Evolutionary conservation across 1,284 basidiomycete species (phyloP).

Genomic region (Fistulina hepatica): DNA sequence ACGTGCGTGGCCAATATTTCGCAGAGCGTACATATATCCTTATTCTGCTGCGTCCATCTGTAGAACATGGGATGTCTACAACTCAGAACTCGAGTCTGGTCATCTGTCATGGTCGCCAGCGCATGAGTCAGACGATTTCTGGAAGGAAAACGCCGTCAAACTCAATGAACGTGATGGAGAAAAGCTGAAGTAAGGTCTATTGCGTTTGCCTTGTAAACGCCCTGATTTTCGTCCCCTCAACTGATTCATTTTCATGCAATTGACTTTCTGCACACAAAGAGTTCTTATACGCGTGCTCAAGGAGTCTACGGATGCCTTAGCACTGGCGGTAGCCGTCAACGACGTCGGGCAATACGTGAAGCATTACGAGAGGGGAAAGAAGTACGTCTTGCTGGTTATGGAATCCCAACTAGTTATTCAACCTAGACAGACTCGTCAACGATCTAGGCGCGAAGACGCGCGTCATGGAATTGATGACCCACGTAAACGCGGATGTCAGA

Average conservation of each 20-base stretch:
- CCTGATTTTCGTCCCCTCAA: not conserved
- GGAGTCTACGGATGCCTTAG: slow-evolving; percentile 60
- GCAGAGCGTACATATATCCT: too few relatives aligned
- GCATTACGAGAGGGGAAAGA: slow-evolving; percentile 83
- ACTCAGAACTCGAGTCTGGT: slow-evolving; percentile 82
- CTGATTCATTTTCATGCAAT: slow-evolving; percentile 1
- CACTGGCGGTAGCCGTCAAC: slow-evolving; percentile 82
- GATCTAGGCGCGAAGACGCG: slow-evolving; percentile 82
- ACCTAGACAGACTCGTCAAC: slow-evolving; percentile 51
- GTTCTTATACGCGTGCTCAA: slow-evolving; percentile 62
- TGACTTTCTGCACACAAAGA: slow-evolving; percentile 31
- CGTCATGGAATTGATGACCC: slow-evolving; percentile 92
- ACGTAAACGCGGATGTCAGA: slow-evolving; percentile 80
- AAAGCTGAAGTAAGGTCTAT: slow-evolving; percentile 56
- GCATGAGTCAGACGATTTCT: slow-evolving; percentile 94
- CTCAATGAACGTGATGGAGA: slow-evolving; percentile 75
- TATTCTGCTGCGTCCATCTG: slow-evolving; percentile 2
- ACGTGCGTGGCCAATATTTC: slow-evolving; percentile 45
- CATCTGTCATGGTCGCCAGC: slow-evolving; percentile 92
- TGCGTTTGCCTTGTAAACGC: too few relatives aligned
- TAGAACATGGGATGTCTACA: slow-evolving; percentile 94
- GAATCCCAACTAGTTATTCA: not conserved
- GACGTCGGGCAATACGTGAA: slow-evolving; percentile 93
- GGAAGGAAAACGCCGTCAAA: slow-evolving; percentile 88
- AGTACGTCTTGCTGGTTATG: slow-evolving; percentile 36